phyloP scores from a whole-genome alignment of 768 basidiomycete species.

The Albatrellus ellisii region DNA sequence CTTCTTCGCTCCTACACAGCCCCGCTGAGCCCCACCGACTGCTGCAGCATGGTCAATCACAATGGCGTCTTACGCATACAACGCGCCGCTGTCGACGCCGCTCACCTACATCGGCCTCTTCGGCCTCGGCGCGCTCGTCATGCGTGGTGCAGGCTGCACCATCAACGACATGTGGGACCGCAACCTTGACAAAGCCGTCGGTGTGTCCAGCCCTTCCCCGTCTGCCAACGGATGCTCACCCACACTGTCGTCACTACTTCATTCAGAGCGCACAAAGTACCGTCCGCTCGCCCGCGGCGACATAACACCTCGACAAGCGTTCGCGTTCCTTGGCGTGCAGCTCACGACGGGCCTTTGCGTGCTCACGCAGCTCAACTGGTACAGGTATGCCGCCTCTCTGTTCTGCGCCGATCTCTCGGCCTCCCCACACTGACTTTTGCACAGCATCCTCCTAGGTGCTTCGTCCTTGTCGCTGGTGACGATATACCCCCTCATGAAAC shows the following conservation, averaged over 20 bases:
- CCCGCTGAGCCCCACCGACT: background rate
- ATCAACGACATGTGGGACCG: constrained; percentile 99
- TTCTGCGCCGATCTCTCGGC: background rate
- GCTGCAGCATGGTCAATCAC: constrained; percentile 90
- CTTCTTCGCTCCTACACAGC: background rate
- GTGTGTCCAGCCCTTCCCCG: constrained; percentile 29
- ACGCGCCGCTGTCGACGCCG: constrained; percentile 52
- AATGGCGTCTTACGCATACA: constrained; percentile 80
- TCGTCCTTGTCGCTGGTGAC: constrained; percentile 81
- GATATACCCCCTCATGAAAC: constrained; percentile 94
- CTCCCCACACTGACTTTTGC: background rate
- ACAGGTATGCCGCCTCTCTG: constrained; percentile 48
- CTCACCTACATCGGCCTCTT: constrained; percentile 73
- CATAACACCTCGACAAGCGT: constrained; percentile 59
- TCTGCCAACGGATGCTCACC: background rate
- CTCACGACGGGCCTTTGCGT: constrained; percentile 74
- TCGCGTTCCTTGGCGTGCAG: constrained; percentile 74
- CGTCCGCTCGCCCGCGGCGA: constrained; percentile 82
- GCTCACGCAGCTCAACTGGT: constrained; percentile 85
- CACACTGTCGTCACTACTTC: background rate
- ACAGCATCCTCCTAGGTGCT: constrained; percentile 83
- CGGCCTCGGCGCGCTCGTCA: constrained; percentile 81
- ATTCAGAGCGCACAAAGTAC: constrained; percentile 68
- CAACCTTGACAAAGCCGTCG: constrained; percentile 83
- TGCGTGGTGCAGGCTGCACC: constrained; percentile 97